Conservation (phyloP, 1,284 basidiomycete species). For the Spongispora temasekensis region DNA sequence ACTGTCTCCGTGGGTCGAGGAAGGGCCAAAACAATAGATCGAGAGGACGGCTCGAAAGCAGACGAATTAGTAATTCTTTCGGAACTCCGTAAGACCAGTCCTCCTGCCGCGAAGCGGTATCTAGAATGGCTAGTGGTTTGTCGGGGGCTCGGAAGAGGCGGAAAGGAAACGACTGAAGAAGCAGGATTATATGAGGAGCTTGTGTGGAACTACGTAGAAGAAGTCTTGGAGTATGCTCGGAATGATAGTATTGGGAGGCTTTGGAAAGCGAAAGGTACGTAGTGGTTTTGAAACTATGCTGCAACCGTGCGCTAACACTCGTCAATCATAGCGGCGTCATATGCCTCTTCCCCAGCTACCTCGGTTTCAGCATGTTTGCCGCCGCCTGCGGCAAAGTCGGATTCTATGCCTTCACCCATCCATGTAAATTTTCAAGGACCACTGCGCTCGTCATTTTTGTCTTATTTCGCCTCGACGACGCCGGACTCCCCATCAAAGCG, state of each 20-base stretch:
- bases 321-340: constrained; percentile 49
- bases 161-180: constrained; percentile 13
- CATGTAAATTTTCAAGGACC: constrained; percentile 2
- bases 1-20: constrained; percentile 28
- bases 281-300: background rate
- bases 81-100: constrained; percentile 44
- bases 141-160: constrained; percentile 58
- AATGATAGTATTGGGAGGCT: constrained; percentile 56
- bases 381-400: constrained; percentile 11
- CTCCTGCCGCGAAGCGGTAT: constrained; percentile 59
- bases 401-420: constrained; percentile 3
- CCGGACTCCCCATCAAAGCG: constrained; percentile 76
- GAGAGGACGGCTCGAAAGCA: constrained; percentile 22
- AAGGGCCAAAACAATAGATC: constrained; percentile 26
- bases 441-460: constrained; percentile 49
- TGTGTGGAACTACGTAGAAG: constrained; percentile 55
- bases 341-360: constrained; percentile 32
- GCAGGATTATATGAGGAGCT: constrained; percentile 51
- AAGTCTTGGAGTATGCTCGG: constrained; percentile 49
- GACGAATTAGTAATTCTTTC: constrained; percentile 60
- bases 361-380: constrained; percentile 3
- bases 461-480: constrained; percentile 66
- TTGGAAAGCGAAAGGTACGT: constrained; percentile 71
- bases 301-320: background rate
- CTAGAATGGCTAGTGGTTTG: constrained; percentile 81